A percentile compares a stretch with the other conserved stretches of the same genome.
Conservation (phyloP, 371 early-diverging fungal species). For the Mortierella sp. region DNA sequence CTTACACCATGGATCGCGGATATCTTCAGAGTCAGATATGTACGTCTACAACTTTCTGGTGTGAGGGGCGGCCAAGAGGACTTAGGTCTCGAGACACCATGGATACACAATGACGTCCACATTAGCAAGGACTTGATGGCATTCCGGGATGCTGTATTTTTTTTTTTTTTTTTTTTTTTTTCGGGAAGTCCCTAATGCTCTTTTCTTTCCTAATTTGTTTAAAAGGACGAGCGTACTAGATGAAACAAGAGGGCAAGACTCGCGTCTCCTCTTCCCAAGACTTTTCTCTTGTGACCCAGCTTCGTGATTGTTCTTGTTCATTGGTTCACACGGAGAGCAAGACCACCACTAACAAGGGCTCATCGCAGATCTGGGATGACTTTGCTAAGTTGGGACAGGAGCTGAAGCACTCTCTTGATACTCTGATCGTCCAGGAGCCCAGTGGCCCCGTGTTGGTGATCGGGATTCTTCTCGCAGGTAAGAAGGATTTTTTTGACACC, state of each 20-base stretch:
- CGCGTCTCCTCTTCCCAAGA: conserved; percentile 21
- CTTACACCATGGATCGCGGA: conserved; percentile 22
- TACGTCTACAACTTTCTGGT: conserved; percentile 24
- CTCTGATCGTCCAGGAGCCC: conserved; percentile 15
- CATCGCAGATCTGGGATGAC: conserved; percentile 23
- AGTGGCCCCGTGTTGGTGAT: conserved; percentile 18
- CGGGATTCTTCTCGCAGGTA: conserved; percentile 18
- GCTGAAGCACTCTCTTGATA: conserved; percentile 20
- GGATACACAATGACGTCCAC: conserved; percentile 21
- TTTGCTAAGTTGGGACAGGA: conserved; percentile 19
- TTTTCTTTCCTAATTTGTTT: conserved; percentile 13
- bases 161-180: conserved; percentile 15
- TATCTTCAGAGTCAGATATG: conserved; percentile 14
- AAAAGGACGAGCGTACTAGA: conserved; percentile 23
- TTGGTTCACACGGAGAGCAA: conserved; percentile 18
- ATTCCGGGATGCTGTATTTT: conserved; percentile 20
- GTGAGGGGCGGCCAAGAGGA: conserved; percentile 17
- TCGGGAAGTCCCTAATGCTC: conserved; percentile 16
- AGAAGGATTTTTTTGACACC: conserved; percentile 14
- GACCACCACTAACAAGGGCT: conserved; percentile 10
- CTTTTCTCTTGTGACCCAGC: conserved; percentile 15
- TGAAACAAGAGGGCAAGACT: conserved; percentile 24
- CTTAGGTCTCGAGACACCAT: conserved; percentile 23
- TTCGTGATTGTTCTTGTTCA: conserved; percentile 12
- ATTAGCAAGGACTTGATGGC: conserved; percentile 24